These are phyloP conservation scores for Rhododendron griersonianum DNA, from an alignment of 148 eudicot genomes.

Conservation along the genomic window DNA sequence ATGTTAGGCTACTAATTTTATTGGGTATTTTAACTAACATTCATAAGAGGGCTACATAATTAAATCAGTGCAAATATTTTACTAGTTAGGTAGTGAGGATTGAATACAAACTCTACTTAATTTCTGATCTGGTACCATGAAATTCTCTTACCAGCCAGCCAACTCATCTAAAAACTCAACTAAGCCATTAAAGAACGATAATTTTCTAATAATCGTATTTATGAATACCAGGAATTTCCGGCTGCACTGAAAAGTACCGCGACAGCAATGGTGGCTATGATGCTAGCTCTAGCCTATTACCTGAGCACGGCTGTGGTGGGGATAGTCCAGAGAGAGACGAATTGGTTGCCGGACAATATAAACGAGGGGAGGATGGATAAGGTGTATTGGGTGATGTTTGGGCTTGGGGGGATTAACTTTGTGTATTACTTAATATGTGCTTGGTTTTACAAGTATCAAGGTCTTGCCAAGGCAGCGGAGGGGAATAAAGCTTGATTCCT, in stretches of 20 bases:
- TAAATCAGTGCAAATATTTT: background rate
- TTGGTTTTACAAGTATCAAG: conserved; percentile 22
- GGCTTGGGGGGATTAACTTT: conserved; percentile 19
- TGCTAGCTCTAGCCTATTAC: conserved; percentile 30
- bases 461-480: conserved; percentile 3
- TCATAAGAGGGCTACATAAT: background rate
- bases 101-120: background rate
- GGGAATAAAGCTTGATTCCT: background rate
- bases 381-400: conserved; percentile 28
- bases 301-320: conserved; percentile 33
- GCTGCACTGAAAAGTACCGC: conserved; percentile 27
- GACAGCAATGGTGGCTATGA: conserved; percentile 30
- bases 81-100: background rate
- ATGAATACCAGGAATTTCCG: conserved; percentile 32
- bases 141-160: background rate
- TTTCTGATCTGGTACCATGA: background rate
- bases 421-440: conserved; percentile 25
- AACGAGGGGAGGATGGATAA: conserved; percentile 32
- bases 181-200: background rate
- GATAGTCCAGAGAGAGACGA: conserved; percentile 16
- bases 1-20: background rate
- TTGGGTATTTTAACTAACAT: background rate
- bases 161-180: background rate
- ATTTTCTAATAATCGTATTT: background rate
- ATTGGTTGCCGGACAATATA: conserved; percentile 36